Percentiles rank a stretch among this genome's conserved stretches.
These are phyloP conservation scores for Brassica juncea DNA, from an alignment of 345 rosid species.

Conservation along the genomic window DNA sequence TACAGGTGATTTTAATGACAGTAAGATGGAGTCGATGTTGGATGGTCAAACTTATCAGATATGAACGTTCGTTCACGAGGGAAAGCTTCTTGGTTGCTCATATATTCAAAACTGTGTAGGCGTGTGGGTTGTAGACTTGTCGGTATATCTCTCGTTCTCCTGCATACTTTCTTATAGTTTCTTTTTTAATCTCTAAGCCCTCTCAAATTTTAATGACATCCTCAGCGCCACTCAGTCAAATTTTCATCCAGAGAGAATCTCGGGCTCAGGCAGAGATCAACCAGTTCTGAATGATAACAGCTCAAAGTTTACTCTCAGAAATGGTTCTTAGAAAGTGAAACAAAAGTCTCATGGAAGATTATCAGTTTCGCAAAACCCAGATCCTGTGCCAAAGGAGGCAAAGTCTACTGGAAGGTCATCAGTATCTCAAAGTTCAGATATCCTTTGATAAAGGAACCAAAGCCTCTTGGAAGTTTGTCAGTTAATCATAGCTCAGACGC, in stretches of 20 bases:
- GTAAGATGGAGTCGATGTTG: conserved; percentile 89
- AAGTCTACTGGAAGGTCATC: conserved; percentile 51
- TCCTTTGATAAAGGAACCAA: conserved; percentile 68
- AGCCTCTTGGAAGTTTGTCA: conserved; percentile 68
- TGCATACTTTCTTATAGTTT: conserved; percentile 9
- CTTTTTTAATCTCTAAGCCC: conserved; percentile 14
- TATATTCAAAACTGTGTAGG: conserved; percentile 98
- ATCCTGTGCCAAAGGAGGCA: conserved; percentile 36
- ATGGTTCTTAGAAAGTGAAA: conserved; percentile 59
- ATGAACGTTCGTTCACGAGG: conserved; percentile 80
- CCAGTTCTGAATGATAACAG: conserved; percentile 57
- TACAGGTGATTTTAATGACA: conserved; percentile 16
- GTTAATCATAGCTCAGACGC: conserved; percentile 75
- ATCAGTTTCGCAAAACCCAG: conserved; percentile 74
- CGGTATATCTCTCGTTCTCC: conserved; percentile 53
- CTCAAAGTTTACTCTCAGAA: conserved; percentile 55
- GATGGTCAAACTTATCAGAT: conserved; percentile 96
- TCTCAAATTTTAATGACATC: conserved; percentile 14
- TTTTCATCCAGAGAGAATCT: conserved; percentile 61
- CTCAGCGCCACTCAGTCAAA: conserved; percentile 50
- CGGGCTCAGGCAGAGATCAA: conserved; percentile 55
- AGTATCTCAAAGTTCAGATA: conserved; percentile 58
- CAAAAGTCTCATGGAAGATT: conserved; percentile 76
- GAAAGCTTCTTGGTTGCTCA: conserved; percentile 98
- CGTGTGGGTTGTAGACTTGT: conserved; percentile 98